Base-by-base conservation (phyloP, 129 eudicot species). In the Flaveria ramosissima region DNA sequence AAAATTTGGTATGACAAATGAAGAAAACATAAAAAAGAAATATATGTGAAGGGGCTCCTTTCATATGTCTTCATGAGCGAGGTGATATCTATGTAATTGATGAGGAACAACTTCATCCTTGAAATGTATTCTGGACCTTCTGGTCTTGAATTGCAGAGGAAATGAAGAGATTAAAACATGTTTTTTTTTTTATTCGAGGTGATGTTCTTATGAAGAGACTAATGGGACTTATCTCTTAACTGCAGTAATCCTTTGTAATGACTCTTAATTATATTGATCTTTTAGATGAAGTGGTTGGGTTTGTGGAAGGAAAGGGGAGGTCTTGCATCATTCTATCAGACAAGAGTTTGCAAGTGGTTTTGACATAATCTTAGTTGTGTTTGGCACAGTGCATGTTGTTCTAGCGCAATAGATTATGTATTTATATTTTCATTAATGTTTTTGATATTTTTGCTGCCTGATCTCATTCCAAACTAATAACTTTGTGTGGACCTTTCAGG, bases 181-280 rank as follows among this genome's bases (percentile, higher is more conserved):
- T 6, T 36, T 36, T 32, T 6, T n/a, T n/a, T 36, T 36, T 36
- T 5, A 0, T 36, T 36, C 41, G 7, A 36, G 41, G 7, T 6
- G 41, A 4, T 36, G 41, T 36, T 36, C 41, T 36, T 36, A 36
- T 36, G 1, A 30, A 30, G 36, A 30, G 36, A 36, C 41, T 36
- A 4, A 36, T 36, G 41, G 13, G 47, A 43, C 47, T 43, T 7
- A 43, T 9, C 41, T 36, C 7, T 36, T 36, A 36, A 36, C 1
- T 36, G 41, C 41, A 36, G 24, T 20, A 41, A 73, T 43, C 41
- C 24, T 73, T 45, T 73, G 77, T 57, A 23, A 57, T 15, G 53
- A 57, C 20, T 12, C 42, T 17, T 12, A 32, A 7, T 3, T 56
- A 7, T 55, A 43, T 21, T 27, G 6, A 36, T 51, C 30, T 27